Evolutionary conservation across 78 protist species (phyloP).

Genomic region (Dictyostelium citrinum): DNA sequence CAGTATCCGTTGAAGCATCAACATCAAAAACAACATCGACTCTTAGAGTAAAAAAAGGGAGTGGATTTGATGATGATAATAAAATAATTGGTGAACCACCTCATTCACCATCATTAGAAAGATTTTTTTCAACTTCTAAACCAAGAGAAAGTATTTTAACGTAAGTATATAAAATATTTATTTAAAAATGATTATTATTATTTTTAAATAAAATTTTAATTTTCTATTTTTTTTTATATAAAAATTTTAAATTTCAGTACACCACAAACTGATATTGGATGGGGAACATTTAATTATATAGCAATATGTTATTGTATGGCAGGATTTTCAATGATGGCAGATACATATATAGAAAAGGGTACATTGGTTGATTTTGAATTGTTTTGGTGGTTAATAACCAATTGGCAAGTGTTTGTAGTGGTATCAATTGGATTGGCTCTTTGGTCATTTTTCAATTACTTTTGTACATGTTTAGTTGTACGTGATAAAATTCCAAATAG

Average conservation of each 20-base stretch:
- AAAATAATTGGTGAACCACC: background rate
- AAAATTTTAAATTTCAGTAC: too few species aligned
- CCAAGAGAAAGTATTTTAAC: slow-evolving; percentile 70
- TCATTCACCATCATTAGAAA: slow-evolving; percentile 68
- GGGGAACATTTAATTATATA: slow-evolving; percentile 73
- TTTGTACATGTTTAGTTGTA: slow-evolving; percentile 10
- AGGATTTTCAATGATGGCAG: slow-evolving; percentile 74
- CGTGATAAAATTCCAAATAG: slow-evolving; percentile 4
- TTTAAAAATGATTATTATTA: too few species aligned
- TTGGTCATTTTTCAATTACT: slow-evolving; percentile 33
- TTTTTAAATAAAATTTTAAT: too few species aligned
- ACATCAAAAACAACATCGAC: background rate
- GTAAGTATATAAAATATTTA: too few species aligned
- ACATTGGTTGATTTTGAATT: slow-evolving; percentile 12
- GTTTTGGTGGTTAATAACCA: slow-evolving; percentile 9
- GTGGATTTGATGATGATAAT: background rate
- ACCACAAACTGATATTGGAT: slow-evolving; percentile 45
- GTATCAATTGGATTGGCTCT: background rate
- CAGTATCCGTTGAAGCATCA: background rate
- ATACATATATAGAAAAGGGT: slow-evolving; percentile 5
- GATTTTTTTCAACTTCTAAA: slow-evolving; percentile 62
- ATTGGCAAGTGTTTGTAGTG: background rate
- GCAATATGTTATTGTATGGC: slow-evolving; percentile 64
- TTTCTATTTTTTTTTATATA: background rate
- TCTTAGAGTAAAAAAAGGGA: background rate